Evolutionary conservation across 1,284 basidiomycete genomes (phyloP).

Genomic region (Fomitopsis palustris): DNA sequence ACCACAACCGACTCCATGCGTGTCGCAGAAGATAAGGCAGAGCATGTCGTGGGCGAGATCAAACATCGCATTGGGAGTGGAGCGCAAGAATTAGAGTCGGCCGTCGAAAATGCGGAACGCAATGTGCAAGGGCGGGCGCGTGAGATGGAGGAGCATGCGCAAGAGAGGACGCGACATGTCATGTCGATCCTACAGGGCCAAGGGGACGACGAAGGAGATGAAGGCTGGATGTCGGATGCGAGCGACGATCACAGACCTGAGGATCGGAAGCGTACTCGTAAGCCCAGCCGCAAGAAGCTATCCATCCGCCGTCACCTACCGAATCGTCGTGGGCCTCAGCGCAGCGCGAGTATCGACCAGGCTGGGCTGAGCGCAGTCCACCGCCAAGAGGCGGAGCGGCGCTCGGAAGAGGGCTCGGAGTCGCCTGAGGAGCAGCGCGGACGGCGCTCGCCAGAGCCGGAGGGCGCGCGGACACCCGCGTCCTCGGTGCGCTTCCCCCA

Average conservation of each 20-base stretch:
- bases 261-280: slow-evolving; percentile 15
- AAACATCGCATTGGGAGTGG: slow-evolving; percentile 26
- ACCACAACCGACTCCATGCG: slow-evolving; percentile 21
- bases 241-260: slow-evolving; percentile 16
- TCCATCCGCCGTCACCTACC: slow-evolving; percentile 25
- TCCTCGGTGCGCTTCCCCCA: slow-evolving; percentile 17
- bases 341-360: slow-evolving; percentile 18
- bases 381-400: not conserved
- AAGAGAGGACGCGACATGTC: slow-evolving; percentile 11
- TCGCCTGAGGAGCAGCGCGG: slow-evolving; percentile 16
- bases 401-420: slow-evolving; percentile 9
- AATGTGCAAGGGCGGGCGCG: slow-evolving; percentile 16
- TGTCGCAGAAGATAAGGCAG: slow-evolving; percentile 21
- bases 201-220: slow-evolving; percentile 34
- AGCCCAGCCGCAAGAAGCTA: slow-evolving; percentile 17
- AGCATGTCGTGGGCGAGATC: slow-evolving; percentile 26
- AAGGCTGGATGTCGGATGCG: slow-evolving; percentile 46
- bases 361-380: not conserved
- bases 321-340: slow-evolving; percentile 13
- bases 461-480: slow-evolving; percentile 4
- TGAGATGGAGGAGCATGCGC: slow-evolving; percentile 20
- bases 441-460: slow-evolving; percentile 10
- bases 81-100: slow-evolving; percentile 30
- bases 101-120: slow-evolving; percentile 30
- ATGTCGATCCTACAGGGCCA: not conserved